Base-by-base conservation (phyloP, 2,329 filamentous ascomycete genomes). In the Verticillium zaregamsianum region DNA sequence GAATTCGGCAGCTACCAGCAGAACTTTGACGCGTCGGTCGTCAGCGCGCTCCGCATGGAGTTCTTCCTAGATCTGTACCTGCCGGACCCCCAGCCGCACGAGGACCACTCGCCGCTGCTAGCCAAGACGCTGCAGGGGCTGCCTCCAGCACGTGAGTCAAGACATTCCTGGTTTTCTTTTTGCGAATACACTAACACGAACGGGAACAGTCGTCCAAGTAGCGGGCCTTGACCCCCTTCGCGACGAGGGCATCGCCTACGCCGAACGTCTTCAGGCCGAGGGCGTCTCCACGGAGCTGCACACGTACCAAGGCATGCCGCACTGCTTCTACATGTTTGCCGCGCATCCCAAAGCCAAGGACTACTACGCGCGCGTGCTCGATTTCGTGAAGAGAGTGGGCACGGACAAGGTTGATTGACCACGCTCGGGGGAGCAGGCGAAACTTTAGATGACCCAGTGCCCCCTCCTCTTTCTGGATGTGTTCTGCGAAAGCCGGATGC, bases 211-310 rank as follows among this genome's bases (percentile, higher is more conserved):
- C 35, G 65, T 78, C n/a, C 68, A 75, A 49, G 66, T 71, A 5
- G 74, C 69, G 3, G 75, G 75, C 7, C 66, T 67, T 20, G 76
- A 78, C 61, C 63, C 71, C 3, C 65, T 77, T n/a, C 69, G 75
- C 17, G 76, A 78, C 59, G 76, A 78, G 28, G 74, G 67, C 9
- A 67, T 78, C 33, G 76, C 75, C 2, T 76, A 75, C 56, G 74
- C 72, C 6, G 74, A 77, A 62, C 70, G 69, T 9, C 67, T 78
- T 28, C 55, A 70, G 57, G 66, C 65, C 0, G 73, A 72, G 6
- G 73, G 73, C 28, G 71, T 71, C 9, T 66, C 71, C 5, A 70
- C 71, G 20, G 69, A 74, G 55, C 58, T 75, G n/a, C 65, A 72
- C 45, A 63, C 68, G 25, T 76, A 74, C 60, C 59, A 65, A 23